Evolutionary conservation across 805 yeast species (phyloP).

Genomic region (Metschnikowia henanensis): DNA sequence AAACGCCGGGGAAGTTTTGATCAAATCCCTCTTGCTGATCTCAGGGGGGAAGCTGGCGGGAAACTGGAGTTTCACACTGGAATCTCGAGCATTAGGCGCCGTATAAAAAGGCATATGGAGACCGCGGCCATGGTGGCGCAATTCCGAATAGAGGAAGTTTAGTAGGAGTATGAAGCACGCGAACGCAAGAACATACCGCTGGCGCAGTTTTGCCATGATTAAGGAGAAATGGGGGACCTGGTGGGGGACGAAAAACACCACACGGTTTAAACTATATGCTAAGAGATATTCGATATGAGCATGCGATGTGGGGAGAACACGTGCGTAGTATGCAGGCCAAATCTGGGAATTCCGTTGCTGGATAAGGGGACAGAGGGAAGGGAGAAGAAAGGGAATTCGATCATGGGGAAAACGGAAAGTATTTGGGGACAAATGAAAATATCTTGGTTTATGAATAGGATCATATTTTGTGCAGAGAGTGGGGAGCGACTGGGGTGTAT

Average conservation of each 20-base stretch:
- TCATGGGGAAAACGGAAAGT: too few species aligned
- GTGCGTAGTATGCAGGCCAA: too few species aligned
- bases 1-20: constrained; percentile 4
- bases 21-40: constrained; percentile 3
- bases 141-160: constrained; percentile 4
- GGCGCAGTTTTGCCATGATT: constrained; percentile 7
- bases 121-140: constrained; percentile 6
- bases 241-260: not conserved
- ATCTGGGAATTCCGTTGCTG: too few species aligned
- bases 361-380: too few species aligned
- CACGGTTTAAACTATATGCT: too few species aligned
- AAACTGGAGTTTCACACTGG: constrained; percentile 4
- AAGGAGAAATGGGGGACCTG: not conserved
- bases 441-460: too few species aligned
- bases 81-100: not conserved
- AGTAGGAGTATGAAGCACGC: not conserved
- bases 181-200: constrained; percentile 2
- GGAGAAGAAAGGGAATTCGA: too few species aligned
- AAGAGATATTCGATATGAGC: too few species aligned
- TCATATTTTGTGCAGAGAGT: too few species aligned
- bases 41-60: constrained; percentile 1
- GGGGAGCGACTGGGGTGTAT: too few species aligned
- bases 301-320: not conserved
- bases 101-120: constrained; percentile 5
- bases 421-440: too few species aligned